Evolutionary conservation across 2,329 filamentous ascomycete genomes (phyloP).

Genomic region (Hymenoscyphus scutula): DNA sequence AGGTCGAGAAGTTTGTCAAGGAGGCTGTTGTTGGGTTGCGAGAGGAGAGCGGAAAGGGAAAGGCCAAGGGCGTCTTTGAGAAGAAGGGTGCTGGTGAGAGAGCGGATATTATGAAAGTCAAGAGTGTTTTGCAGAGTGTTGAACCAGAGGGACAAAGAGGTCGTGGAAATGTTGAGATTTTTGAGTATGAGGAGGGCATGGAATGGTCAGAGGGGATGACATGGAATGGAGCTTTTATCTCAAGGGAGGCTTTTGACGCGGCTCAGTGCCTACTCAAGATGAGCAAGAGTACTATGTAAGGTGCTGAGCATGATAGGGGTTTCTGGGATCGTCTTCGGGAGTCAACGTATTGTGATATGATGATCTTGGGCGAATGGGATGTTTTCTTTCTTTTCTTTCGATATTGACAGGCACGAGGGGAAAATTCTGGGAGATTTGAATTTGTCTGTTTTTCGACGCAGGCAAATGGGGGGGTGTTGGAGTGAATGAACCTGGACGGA

Average conservation of each 20-base stretch:
- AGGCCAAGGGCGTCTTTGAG: too few species aligned
- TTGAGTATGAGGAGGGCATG: neutral
- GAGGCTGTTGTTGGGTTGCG: neutral
- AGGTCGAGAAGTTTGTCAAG: neutral
- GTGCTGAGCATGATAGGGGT: neutral
- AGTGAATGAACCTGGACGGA: too few species aligned
- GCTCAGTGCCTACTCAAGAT: neutral
- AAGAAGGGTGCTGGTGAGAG: too few species aligned
- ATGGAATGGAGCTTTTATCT: neutral
- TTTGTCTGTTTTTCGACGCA: too few species aligned
- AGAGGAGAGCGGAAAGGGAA: neutral
- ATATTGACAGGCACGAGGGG: too few species aligned
- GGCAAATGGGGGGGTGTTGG: too few species aligned
- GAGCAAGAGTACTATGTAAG: neutral
- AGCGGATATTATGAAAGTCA: too few species aligned
- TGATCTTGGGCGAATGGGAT: too few species aligned
- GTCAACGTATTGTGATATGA: neutral
- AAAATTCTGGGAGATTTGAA: too few species aligned
- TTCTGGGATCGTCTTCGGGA: neutral
- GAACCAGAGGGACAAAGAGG: neutral
- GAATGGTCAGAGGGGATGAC: neutral
- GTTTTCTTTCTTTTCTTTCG: too few species aligned
- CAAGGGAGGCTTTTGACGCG: neutral
- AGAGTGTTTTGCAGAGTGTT: neutral
- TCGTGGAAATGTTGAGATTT: neutral